phyloP scores from a whole-genome alignment of 139 green algal species.

The Penium margaritaceum region DNA sequence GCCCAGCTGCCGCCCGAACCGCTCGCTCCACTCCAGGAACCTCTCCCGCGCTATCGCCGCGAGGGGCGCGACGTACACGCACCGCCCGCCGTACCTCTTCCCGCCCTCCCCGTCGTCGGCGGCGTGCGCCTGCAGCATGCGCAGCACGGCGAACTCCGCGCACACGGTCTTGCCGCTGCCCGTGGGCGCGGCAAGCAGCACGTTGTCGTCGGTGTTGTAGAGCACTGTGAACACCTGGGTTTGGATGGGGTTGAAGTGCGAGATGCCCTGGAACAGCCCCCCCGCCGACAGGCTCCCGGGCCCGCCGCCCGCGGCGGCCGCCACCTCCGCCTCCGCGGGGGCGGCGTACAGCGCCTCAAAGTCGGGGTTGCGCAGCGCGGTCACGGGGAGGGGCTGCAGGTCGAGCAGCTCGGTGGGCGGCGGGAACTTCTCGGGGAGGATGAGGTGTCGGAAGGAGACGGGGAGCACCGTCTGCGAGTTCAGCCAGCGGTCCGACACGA shows the following conservation, averaged over 20 bases:
- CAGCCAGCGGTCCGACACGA: slow-evolving; percentile 80
- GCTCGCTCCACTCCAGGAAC: slow-evolving; percentile 63
- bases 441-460: slow-evolving; percentile 80
- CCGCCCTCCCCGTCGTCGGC: slow-evolving; percentile 28
- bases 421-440: slow-evolving; percentile 90
- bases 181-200: slow-evolving; percentile 78
- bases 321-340: not conserved
- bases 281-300: slow-evolving; percentile 52
- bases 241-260: slow-evolving; percentile 96
- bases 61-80: slow-evolving; percentile 84
- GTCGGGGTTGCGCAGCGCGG: slow-evolving; percentile 68
- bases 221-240: slow-evolving; percentile 90
- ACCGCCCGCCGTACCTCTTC: slow-evolving; percentile 40
- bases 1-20: slow-evolving; percentile 56
- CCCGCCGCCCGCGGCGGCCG: not conserved
- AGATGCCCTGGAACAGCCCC: slow-evolving; percentile 46
- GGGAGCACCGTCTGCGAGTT: slow-evolving; percentile 76
- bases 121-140: slow-evolving; percentile 60
- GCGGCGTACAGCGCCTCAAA: slow-evolving; percentile 77
- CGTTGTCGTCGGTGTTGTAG: slow-evolving; percentile 90
- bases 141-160: slow-evolving; percentile 91
- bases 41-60: slow-evolving; percentile 67
- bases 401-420: slow-evolving; percentile 94
- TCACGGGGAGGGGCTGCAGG: slow-evolving; percentile 88
- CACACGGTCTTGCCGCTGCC: slow-evolving; percentile 80